Percentiles rank a stretch among this genome's conserved stretches.
Conservation (phyloP, 1,139 yeast species). For the Debaryomyces sp. region DNA sequence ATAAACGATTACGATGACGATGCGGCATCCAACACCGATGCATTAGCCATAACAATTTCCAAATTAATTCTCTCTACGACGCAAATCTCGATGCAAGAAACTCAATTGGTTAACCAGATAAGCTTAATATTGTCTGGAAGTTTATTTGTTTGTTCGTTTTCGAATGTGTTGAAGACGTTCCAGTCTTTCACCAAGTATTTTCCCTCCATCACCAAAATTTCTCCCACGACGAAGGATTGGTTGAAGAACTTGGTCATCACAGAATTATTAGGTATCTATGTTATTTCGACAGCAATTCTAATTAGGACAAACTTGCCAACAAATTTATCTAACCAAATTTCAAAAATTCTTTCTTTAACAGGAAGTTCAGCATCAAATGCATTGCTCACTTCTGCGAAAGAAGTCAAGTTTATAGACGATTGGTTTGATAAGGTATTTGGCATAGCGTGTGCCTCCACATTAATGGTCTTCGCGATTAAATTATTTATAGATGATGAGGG, state of each 20-base stretch:
- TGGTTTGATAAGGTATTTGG: constrained; percentile 83
- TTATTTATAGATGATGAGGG: constrained; percentile 19
- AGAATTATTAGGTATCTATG: constrained; percentile 76
- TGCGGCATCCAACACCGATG: constrained; percentile 47
- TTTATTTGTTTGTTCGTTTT: constrained; percentile 66
- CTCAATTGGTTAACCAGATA: constrained; percentile 62
- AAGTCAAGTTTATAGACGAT: constrained; percentile 65
- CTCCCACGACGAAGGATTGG: constrained; percentile 35
- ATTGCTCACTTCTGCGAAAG: constrained; percentile 27
- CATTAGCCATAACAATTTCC: constrained; percentile 67
- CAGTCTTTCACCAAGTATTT: constrained; percentile 38
- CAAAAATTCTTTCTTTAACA: constrained; percentile 44
- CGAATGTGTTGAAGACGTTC: constrained; percentile 61
- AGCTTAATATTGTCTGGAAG: constrained; percentile 67
- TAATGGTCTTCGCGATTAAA: constrained; percentile 43
- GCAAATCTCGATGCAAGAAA: constrained; percentile 40
- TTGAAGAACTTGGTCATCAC: constrained; percentile 56
- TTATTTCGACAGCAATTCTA: constrained; percentile 76
- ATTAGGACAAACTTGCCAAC: constrained; percentile 74
- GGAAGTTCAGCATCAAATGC: constrained; percentile 32
- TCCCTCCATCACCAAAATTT: constrained; percentile 29
- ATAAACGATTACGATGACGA: constrained; percentile 10
- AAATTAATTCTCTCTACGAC: constrained; percentile 40
- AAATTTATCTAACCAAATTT: constrained; percentile 55
- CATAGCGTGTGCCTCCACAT: constrained; percentile 54